Base-by-base conservation (phyloP, 495 filamentous ascomycete species). In the Podospora bellae-mahoneyi region DNA sequence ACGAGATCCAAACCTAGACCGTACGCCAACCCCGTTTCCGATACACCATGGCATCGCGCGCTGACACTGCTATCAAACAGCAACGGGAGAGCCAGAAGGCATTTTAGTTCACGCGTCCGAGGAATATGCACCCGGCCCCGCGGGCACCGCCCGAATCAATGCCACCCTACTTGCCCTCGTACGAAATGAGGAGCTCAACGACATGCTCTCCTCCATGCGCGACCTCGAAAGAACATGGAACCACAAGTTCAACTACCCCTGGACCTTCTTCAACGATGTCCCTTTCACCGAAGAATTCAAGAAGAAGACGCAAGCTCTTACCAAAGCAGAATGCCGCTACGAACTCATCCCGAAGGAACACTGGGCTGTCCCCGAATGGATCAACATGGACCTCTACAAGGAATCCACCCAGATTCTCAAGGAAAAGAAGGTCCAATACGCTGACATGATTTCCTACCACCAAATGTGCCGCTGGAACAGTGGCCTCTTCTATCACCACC, bases 381-480 rank as follows among this genome's bases (percentile, higher is more conserved):
- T 99, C 76, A 91, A 94, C 81, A 82, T 87, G 72, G 90, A 96
- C 62, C 80, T 98, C 15, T 96, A 91, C 83, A 71, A 85, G 39
- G 95, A 97, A 80, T 96, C 92, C 20, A 89, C 89, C 67, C 85
- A 91, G 74, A 85, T 96, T 20, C 86, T 99, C 67, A 82, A 89
- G 72, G 92, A 95, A 75, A 84, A 96, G 71, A 84, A 89, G 3
- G 90, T 98, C 58, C 94, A 98, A 77, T 99, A 98, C 79, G 90
- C 90, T 65, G 83, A 86, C 66, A 91, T 90, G 82, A 75, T 93
- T 62, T 96, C 92, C 66, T 99, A 99, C 81, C 95, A 98, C 78
- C 91, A 98, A 80, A 99, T 99, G 95, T 99, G 95, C 77, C 90
- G 95, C 60, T 99, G 94, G 96, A 98, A 99, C 84, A 94, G 91